Percentiles rank a stretch among this genome's conserved stretches.
Conservation (phyloP, 2,329 filamentous ascomycete genomes). For the Didymella exigua region DNA sequence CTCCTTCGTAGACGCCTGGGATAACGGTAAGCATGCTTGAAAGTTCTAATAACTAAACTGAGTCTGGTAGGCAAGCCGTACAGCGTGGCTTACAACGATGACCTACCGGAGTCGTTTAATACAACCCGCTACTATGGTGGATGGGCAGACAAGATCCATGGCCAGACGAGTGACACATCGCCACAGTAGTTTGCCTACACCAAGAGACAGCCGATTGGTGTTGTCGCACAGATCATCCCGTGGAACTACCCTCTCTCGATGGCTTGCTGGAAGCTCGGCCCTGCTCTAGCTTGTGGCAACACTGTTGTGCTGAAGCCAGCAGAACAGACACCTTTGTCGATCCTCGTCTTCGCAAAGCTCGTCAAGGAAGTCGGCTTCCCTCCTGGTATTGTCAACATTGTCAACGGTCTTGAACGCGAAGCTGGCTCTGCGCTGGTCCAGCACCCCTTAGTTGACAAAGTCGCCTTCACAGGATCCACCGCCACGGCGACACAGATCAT, state of each 20-base stretch:
- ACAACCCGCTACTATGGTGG: constrained; percentile 74
- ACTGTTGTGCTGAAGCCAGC: constrained; percentile 62
- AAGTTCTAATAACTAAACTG: not conserved
- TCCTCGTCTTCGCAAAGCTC: constrained; percentile 20
- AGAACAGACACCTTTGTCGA: constrained; percentile 58
- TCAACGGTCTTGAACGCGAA: constrained; percentile 62
- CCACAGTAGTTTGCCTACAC: constrained; percentile 75
- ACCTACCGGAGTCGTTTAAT: constrained; percentile 63
- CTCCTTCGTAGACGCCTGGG: constrained; percentile 68
- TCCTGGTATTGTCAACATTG: constrained; percentile 50
- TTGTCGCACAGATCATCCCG: constrained; percentile 43
- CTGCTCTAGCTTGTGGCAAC: constrained; percentile 62
- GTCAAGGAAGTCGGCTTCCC: constrained; percentile 49
- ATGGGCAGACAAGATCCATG: constrained; percentile 76
- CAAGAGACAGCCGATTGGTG: constrained; percentile 66
- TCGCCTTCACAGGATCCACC: constrained; percentile 78
- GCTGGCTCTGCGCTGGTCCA: constrained; percentile 66
- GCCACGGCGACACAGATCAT: constrained; percentile 68
- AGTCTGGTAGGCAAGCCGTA: constrained; percentile 63
- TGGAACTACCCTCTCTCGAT: constrained; percentile 54
- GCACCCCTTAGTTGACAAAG: constrained; percentile 71
- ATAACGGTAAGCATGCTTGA: constrained; percentile 63
- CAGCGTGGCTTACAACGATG: constrained; percentile 63
- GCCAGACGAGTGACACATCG: constrained; percentile 71
- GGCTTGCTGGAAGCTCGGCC: constrained; percentile 59